phyloP scores from a whole-genome alignment of 1,139 yeast species.

The Lodderomyces orthopsilosis region DNA sequence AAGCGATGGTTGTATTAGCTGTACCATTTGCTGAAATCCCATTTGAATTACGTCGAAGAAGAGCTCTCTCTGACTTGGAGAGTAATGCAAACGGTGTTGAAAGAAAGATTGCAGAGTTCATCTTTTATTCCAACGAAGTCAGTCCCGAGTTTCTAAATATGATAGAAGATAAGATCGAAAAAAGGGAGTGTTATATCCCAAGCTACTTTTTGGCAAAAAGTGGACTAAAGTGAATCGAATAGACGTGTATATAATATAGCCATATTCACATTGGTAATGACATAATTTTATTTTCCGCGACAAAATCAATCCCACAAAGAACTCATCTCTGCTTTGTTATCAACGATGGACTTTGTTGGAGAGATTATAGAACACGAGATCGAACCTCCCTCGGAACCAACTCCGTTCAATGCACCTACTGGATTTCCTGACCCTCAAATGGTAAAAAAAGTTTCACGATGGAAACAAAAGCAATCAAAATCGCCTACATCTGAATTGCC shows the following conservation, averaged over 20 bases:
- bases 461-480: conserved; percentile 17
- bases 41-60: conserved; percentile 10
- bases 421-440: conserved; percentile 47
- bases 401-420: conserved; percentile 15
- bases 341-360: conserved; percentile 65
- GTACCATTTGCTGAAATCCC: conserved; percentile 33
- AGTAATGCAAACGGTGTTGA: conserved; percentile 2
- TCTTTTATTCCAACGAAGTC: conserved; percentile 15
- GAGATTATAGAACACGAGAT: conserved; percentile 72
- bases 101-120: conserved; percentile 10
- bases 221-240: not conserved
- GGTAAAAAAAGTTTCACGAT: conserved; percentile 24
- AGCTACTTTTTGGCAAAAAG: conserved; percentile 6
- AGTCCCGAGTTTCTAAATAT: conserved; percentile 19
- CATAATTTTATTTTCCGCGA: not conserved
- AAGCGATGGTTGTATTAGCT: conserved; percentile 21
- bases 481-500: conserved; percentile 1
- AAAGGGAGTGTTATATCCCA: conserved; percentile 10
- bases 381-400: conserved; percentile 28
- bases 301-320: not conserved
- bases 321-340: not conserved
- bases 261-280: not conserved
- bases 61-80: conserved; percentile 10
- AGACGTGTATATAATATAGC: not conserved
- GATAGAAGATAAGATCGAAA: conserved; percentile 20